Base-by-base conservation (phyloP, 2,329 filamentous ascomycete species). In the Diaporthe longicolla region DNA sequence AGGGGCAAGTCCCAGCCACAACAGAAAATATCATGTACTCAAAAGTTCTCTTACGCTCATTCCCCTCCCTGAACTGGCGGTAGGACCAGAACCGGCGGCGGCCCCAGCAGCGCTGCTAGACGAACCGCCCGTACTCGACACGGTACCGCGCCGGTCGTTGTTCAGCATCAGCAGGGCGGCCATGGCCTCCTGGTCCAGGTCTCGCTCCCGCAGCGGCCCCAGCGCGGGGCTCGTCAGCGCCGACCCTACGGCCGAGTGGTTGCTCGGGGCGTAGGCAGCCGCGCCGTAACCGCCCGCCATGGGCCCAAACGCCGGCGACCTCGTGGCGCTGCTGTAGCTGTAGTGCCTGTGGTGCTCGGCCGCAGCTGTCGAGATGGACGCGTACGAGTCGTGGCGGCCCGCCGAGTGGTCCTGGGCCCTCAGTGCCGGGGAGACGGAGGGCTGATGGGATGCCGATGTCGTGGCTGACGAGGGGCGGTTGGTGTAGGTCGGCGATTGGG, bases 121-220 rank as follows among this genome's bases (percentile, higher is more conserved):
- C 10, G 54, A 54, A 21, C 65, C 71, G 15, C 32, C 54, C 21
- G 43, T n/a, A 24, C 59, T 48, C 21, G 66, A 59, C 1, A 71
- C 61, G 15, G 83, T 85, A 50, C 87, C 87, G 48, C 94, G 88
- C 54, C 94, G 89, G 81, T 97, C 95, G 71, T 88, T 91, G 77
- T 95, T 97, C 74, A 98, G 85, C 95, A 98, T 97, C 81, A 98
- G 83, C 78, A 98, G 82, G 4, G 95, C 95, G 17, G 94, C 93
- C 10, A 95, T 97, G 1, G 95, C 95, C 81, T 97, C 94, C 75
- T 95, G 92, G 76, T 93, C 91, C 6, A 90, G 79, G 66, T 92
- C 89, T 48, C 85, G 84, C 79, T 90, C 88, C 71, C 54, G 26
- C 59, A 74, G 54, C 0, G 90, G 89, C 26, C 83, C 80, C 58